These are phyloP conservation scores for Porcisia hertigi DNA, from an alignment of 208 protist genomes.

Conservation along the genomic window DNA sequence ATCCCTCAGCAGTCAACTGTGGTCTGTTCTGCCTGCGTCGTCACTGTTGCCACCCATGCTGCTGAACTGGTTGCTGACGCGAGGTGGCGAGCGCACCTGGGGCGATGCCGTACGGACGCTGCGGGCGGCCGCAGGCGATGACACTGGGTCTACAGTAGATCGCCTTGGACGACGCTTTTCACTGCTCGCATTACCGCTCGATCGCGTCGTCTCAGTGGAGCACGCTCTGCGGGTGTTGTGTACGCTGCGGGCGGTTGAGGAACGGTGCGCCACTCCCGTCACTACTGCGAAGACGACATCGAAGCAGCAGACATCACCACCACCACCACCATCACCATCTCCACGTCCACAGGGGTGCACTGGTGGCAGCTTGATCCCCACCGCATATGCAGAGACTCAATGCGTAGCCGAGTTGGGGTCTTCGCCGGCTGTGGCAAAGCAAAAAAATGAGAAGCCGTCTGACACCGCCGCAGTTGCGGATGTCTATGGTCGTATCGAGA, in stretches of 20 bases:
- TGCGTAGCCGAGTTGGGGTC: not conserved
- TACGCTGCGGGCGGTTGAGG: constrained; percentile 20
- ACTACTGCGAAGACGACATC: not conserved
- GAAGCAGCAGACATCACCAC: not conserved
- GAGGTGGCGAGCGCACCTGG: constrained; percentile 20
- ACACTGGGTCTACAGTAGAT: not conserved
- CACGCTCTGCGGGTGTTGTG: constrained; percentile 30
- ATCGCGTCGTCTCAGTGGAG: constrained; percentile 15
- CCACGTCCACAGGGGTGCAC: not conserved
- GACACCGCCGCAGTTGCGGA: not conserved
- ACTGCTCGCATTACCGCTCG: constrained; percentile 13
- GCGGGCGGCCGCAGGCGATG: not conserved
- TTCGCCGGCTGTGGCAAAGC: not conserved
- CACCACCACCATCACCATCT: not conserved
- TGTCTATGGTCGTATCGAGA: constrained; percentile 21
- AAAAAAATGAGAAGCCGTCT: not conserved
- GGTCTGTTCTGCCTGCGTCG: constrained; percentile 10
- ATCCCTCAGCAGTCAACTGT: constrained; percentile 18
- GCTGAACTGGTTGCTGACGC: constrained; percentile 26
- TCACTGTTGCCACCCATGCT: constrained; percentile 30
- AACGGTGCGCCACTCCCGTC: constrained; percentile 1
- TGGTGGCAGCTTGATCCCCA: not conserved
- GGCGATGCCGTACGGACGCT: constrained; percentile 21
- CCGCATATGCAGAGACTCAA: not conserved
- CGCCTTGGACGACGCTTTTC: not conserved